Evolutionary conservation across 2,329 filamentous ascomycete species (phyloP).

Genomic region (Xylariomycetidae sp.): DNA sequence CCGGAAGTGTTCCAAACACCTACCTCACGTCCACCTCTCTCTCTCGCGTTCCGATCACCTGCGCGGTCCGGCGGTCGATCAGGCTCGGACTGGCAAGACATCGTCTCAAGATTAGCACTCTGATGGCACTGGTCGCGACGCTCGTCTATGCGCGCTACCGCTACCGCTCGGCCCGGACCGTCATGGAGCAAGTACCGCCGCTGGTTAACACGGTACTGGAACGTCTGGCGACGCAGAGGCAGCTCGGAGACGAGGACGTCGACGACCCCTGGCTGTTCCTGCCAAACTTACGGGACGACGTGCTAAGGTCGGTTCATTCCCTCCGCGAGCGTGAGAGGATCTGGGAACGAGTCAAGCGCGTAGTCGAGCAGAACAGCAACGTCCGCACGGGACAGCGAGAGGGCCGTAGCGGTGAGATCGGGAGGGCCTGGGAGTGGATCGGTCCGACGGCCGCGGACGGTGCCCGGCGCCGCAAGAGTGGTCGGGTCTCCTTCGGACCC

Average conservation of each 20-base stretch:
- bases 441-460: slow-evolving; percentile 48
- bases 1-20: slow-evolving; percentile 56
- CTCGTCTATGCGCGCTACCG: slow-evolving; percentile 60
- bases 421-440: slow-evolving; percentile 67
- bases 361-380: slow-evolving; percentile 93
- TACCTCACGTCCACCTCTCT: slow-evolving; percentile 80
- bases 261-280: slow-evolving; percentile 80
- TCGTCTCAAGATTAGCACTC: slow-evolving; percentile 75
- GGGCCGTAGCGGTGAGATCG: slow-evolving; percentile 60
- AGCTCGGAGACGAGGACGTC: slow-evolving; percentile 63
- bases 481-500: slow-evolving; percentile 43
- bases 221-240: slow-evolving; percentile 77
- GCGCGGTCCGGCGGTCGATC: slow-evolving; percentile 73
- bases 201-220: slow-evolving; percentile 83
- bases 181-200: slow-evolving; percentile 69
- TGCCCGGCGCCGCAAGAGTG: slow-evolving; percentile 45
- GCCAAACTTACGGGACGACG: slow-evolving; percentile 85
- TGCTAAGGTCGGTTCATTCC: slow-evolving; percentile 76
- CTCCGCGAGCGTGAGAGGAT: slow-evolving; percentile 71
- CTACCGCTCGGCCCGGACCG: slow-evolving; percentile 59
- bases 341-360: slow-evolving; percentile 76
- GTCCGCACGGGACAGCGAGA: slow-evolving; percentile 71
- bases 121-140: slow-evolving; percentile 46
- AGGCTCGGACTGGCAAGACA: slow-evolving; percentile 77
- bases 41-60: slow-evolving; percentile 84